Conservation (phyloP, 768 basidiomycete species). For the Infundibulicybe gibba region DNA sequence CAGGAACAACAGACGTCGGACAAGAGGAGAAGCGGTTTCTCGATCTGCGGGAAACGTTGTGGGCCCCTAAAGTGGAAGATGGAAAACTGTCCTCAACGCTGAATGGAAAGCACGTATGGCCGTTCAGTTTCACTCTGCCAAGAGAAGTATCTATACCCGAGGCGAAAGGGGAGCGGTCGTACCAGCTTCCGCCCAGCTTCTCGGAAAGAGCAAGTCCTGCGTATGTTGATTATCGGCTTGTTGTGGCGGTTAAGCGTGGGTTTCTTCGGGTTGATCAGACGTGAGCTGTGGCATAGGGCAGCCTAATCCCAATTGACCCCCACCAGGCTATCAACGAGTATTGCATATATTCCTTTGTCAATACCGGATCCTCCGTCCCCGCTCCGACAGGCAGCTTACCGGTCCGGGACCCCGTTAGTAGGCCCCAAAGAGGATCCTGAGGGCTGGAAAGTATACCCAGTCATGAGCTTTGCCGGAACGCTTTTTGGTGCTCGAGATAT, state of each 20-base stretch:
- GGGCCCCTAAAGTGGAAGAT: slow-evolving; percentile 24
- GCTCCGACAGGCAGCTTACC: slow-evolving; percentile 29
- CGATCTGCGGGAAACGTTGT: slow-evolving; percentile 32
- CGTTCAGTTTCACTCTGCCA: slow-evolving; percentile 46
- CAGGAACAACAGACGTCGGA: slow-evolving; percentile 48
- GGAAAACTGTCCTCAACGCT: slow-evolving; percentile 29
- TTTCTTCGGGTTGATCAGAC: slow-evolving; percentile 46
- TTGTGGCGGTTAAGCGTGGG: slow-evolving; percentile 46
- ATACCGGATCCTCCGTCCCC: slow-evolving; percentile 30
- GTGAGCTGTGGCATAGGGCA: slow-evolving; percentile 24
- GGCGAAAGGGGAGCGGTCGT: slow-evolving; percentile 27
- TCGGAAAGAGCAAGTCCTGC: slow-evolving; percentile 52
- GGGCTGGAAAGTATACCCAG: slow-evolving; percentile 31
- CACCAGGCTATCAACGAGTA: slow-evolving; percentile 22
- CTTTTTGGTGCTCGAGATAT: slow-evolving; percentile 28
- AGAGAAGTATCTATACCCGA: slow-evolving; percentile 33
- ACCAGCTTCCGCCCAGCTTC: slow-evolving; percentile 49
- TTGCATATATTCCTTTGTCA: slow-evolving; percentile 27
- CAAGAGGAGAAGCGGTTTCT: slow-evolving; percentile 52
- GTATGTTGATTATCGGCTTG: slow-evolving; percentile 53
- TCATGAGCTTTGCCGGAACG: slow-evolving; percentile 24
- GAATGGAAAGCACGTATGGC: slow-evolving; percentile 42
- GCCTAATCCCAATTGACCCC: not conserved
- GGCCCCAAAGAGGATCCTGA: slow-evolving; percentile 33
- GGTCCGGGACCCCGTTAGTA: slow-evolving; percentile 22